phyloP scores from a whole-genome alignment of 1,284 basidiomycete species.

The Leccinum pallidistipes region DNA sequence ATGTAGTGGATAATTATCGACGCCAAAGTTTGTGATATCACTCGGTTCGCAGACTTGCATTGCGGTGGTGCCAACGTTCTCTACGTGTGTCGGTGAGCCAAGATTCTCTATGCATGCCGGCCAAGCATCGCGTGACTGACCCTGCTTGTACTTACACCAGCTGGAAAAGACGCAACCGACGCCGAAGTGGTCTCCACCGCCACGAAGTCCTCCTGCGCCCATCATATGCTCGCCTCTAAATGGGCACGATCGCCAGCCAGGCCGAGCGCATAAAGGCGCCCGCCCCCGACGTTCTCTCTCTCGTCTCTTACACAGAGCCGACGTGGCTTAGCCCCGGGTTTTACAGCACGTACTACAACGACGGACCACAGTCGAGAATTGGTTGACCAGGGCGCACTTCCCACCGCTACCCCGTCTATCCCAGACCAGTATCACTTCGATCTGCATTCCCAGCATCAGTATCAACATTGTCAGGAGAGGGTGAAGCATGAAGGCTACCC shows the following conservation, averaged over 20 bases:
- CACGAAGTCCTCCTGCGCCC: slow-evolving; percentile 83
- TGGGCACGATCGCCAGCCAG: slow-evolving; percentile 76
- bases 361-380: slow-evolving; percentile 35
- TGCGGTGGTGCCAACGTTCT: slow-evolving; percentile 67
- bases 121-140: background rate
- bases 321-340: slow-evolving; percentile 85
- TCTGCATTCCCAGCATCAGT: no score
- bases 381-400: no score
- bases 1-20: slow-evolving; percentile 65
- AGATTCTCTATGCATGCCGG: background rate
- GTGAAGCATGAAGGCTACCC: no score
- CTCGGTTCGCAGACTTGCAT: slow-evolving; percentile 64
- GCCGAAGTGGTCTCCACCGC: slow-evolving; percentile 73
- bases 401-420: no score
- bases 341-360: slow-evolving; percentile 83
- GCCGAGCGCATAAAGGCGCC: slow-evolving; percentile 60
- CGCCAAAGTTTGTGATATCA: slow-evolving; percentile 65
- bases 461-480: no score
- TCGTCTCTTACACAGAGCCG: slow-evolving; percentile 89
- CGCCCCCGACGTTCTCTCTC: slow-evolving; percentile 65
- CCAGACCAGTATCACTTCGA: no score
- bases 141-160: slow-evolving; percentile 28
- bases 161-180: slow-evolving; percentile 83
- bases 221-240: slow-evolving; percentile 78
- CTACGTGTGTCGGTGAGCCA: slow-evolving; percentile 41